A percentile compares a stretch with the other conserved stretches of the same genome.
Evolutionary conservation across 352 stramenopile genomes (phyloP).

Genomic region (Thraustochytrium sp.): DNA sequence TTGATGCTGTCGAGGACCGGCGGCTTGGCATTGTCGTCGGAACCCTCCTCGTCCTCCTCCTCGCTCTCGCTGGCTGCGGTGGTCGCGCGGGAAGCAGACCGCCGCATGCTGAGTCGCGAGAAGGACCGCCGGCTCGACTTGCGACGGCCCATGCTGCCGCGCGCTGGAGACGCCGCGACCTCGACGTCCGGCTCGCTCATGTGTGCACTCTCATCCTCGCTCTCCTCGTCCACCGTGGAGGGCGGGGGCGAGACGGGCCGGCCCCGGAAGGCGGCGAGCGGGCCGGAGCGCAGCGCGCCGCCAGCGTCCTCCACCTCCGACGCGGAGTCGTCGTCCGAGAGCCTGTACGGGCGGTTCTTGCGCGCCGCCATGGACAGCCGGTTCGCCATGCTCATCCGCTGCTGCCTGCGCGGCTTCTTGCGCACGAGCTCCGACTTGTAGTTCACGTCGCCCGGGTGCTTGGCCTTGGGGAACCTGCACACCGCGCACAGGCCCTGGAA

Average conservation of each 20-base stretch:
- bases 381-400: not conserved
- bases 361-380: not conserved
- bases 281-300: not conserved
- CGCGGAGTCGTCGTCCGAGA: not conserved
- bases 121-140: no score
- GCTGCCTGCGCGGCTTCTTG: not conserved
- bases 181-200: no score
- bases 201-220: not conserved
- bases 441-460: not conserved
- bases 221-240: not conserved
- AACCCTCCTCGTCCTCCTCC: not conserved
- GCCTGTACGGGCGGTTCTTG: not conserved
- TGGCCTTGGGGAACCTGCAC: conserved; percentile 26
- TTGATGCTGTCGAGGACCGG: not conserved
- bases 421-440: not conserved
- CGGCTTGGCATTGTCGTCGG: not conserved
- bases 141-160: no score
- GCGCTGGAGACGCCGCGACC: no score
- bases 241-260: not conserved
- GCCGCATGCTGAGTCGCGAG: no score
- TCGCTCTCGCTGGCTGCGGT: not conserved
- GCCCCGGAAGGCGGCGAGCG: not conserved
- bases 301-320: not conserved
- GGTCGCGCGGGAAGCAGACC: no score
- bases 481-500: conserved; percentile 16